These are phyloP conservation scores for Croton setiger DNA, from an alignment of 441 rosid species.

Conservation along the genomic window DNA sequence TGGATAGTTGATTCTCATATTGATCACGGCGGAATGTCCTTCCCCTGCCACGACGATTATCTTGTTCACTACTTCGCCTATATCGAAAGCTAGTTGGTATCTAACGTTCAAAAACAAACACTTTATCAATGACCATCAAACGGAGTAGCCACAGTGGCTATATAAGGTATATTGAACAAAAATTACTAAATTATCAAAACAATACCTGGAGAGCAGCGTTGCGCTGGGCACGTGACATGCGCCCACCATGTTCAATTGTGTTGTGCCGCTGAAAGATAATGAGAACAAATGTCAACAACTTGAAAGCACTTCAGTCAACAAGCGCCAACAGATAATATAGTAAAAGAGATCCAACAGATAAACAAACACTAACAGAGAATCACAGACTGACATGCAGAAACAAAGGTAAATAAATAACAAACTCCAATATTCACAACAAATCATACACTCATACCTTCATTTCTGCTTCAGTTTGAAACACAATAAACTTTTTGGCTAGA, in stretches of 20 bases:
- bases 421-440: conserved; percentile 1
- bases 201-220: conserved; percentile 86
- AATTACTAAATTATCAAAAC: background rate
- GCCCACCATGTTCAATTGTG: conserved; percentile 85
- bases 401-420: background rate
- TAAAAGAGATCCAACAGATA: background rate
- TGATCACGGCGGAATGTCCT: conserved; percentile 58
- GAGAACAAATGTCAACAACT: conserved; percentile 6
- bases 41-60: conserved; percentile 72
- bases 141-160: background rate
- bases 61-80: conserved; percentile 64
- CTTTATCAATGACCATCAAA: conserved; percentile 8
- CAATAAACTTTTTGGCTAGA: conserved; percentile 84
- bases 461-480: conserved; percentile 79
- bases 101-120: conserved; percentile 31
- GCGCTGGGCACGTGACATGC: conserved; percentile 87
- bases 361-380: background rate
- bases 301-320: background rate
- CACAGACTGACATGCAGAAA: background rate
- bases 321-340: background rate
- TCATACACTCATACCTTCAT: conserved; percentile 62
- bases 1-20: conserved; percentile 60
- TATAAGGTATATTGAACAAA: background rate
- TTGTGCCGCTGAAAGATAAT: conserved; percentile 72
- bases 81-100: conserved; percentile 93